Base-by-base conservation (phyloP, 176 grass and related monocot species). In the Alopecurus myosuroides region DNA sequence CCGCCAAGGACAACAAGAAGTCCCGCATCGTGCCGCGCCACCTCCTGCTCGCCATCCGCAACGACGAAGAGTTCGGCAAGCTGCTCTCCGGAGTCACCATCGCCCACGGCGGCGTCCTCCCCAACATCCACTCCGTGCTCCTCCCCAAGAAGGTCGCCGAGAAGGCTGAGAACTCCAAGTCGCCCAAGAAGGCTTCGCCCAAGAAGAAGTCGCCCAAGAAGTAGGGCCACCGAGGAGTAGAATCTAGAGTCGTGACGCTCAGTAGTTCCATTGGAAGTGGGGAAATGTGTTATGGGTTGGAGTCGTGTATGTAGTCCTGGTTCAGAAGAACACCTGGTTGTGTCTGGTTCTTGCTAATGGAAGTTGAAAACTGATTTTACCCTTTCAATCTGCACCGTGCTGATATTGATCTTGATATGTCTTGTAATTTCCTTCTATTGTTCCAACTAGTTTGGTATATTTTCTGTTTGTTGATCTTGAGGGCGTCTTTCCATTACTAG, bases 1-100 rank as follows among this genome's bases (percentile, higher is more conserved):
- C 67, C 8, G 77, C 77, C 3, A 42, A 69, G 29, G 77, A 87
- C 77, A 81, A 87, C 77, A 87, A 87, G 85, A 87, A 76, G 85
- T 76, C 2, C 22, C n/a, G 77, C 9, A 81, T 81, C 77, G 37
- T 87, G 29, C 77, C 77, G 15, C 55, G 77, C 12, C 85, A 86
- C 65, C 52, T 86, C 22, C 55, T 81, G 15, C 77, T 86, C 8
- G 85, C 58, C 15, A 77, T 87, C 46, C 70, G 70, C 67, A 87
- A 87, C 58, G 70, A 87, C 35, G 58, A 82, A 46, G 85, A 87
- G 58, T 70, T 87, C 70, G 58, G 70, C 6, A 81, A 44, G 85
- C 79, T 82, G 13, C 85, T n/a, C 19, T 87, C 0, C 85, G n/a
- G n/a, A n/a, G n/a, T n/a, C n/a, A n/a, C n/a, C n/a, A n/a, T n/a